Base-by-base conservation (phyloP, 805 yeast species). In the Ogataea pilisensis region DNA sequence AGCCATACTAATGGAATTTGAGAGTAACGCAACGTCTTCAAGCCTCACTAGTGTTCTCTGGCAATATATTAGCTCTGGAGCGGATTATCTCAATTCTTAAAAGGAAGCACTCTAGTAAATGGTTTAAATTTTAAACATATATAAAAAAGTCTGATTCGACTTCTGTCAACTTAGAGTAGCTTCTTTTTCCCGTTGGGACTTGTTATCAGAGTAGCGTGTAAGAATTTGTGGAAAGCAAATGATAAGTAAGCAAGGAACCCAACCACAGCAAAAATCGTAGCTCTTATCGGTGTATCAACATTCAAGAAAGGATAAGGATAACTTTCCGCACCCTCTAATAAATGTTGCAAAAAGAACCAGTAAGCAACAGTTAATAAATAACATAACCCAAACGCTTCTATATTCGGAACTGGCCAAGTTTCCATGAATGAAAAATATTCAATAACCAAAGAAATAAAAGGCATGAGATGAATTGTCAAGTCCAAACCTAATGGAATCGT, bases 271-370 rank as follows among this genome's bases (percentile, higher is more conserved):
- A 82, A 82, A 17, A 82, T 73, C 6, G 69, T 45, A 1, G 67
- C 56, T 43, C 84, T 67, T 17, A 58, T 58, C 8, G 63, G 61
- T 25, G 65, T 72, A 5, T 61, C 65, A 12, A 75, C 82, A 54
- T 82, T 75, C 51, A 83, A 63, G 54, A 83, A 83, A 8, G 81
- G 84, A 54, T 83, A 83, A 0, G 91, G 91, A 49, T 76, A 82
- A 14, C 30, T 26, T 11, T 54, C 52, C 14, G 60, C 64, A 2
- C 72, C 80, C 4, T 27, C 22, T 19, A 82, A 65, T 43, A 80
- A 57, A 8, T 51, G 36, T 42, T 73, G 70, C 39, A 83, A 63
- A 57, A 71, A 69, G 33, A 61, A 53, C 76, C 84, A 82, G 57
- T 83, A 83, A 2, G 64, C 61, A 0, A 56, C 44, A 1, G 83